These are phyloP conservation scores for Talaromyces sp. DNA, from an alignment of 2,329 filamentous ascomycete genomes.

Conservation along the genomic window DNA sequence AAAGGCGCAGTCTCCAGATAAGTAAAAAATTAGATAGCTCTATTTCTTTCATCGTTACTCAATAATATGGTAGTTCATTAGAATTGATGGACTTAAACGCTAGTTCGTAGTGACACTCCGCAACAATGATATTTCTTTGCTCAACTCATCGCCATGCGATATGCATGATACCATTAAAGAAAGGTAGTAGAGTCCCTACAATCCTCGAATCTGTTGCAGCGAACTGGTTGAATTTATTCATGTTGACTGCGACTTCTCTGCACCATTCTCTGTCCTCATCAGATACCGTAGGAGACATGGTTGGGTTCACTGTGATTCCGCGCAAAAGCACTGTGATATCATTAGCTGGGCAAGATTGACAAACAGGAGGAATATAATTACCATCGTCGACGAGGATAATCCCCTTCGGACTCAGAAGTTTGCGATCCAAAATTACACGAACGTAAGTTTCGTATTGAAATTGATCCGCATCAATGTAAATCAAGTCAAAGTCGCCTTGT, in stretches of 20 bases:
- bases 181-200: not conserved
- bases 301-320: not conserved
- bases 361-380: not conserved
- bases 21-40: not conserved
- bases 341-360: not conserved
- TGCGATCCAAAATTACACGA: not conserved
- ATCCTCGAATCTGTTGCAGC: not conserved
- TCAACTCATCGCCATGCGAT: not conserved
- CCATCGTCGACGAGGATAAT: not conserved
- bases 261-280: not conserved
- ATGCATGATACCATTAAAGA: not conserved
- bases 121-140: not conserved
- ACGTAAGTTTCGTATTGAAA: not conserved
- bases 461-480: not conserved
- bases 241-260: not conserved
- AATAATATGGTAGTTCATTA: not conserved
- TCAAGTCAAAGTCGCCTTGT: not conserved
- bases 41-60: not conserved
- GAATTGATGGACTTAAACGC: not conserved
- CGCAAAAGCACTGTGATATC: not conserved
- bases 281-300: not conserved
- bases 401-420: not conserved
- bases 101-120: not conserved
- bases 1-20: not conserved
- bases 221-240: not conserved